A percentile compares a stretch with the other conserved stretches of the same genome.
Evolutionary conservation across 768 basidiomycete species (phyloP).

Genomic region (Suillus weaverae): DNA sequence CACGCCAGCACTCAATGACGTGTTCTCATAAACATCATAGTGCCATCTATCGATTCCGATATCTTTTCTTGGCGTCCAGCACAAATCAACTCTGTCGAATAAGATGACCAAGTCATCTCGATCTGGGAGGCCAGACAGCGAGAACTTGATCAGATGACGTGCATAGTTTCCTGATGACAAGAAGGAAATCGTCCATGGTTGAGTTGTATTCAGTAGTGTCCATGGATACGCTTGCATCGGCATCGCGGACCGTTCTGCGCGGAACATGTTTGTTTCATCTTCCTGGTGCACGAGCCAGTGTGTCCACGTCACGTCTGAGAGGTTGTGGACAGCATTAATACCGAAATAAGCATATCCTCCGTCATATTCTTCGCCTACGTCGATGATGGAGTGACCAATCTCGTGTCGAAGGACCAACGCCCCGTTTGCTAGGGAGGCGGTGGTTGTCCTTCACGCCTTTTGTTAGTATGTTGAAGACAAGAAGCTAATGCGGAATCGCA

Average conservation of each 20-base stretch:
- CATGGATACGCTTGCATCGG: conserved; percentile 76
- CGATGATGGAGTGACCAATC: conserved; percentile 77
- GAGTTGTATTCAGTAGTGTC: conserved; percentile 63
- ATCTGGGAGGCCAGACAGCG: conserved; percentile 67
- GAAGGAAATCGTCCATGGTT: conserved; percentile 62
- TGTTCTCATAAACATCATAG: conserved; percentile 56
- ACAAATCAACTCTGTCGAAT: conserved; percentile 60
- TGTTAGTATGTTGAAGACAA: neutral
- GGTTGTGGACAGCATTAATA: conserved; percentile 55
- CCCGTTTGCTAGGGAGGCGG: conserved; percentile 72
- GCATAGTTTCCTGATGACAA: conserved; percentile 62
- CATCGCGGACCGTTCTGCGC: conserved; percentile 71
- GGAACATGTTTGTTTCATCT: conserved; percentile 23
- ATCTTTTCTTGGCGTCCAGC: conserved; percentile 49
- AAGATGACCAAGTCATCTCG: conserved; percentile 52
- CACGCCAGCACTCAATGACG: conserved; percentile 44
- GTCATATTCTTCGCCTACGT: conserved; percentile 83
- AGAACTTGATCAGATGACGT: conserved; percentile 65
- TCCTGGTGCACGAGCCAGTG: conserved; percentile 61
- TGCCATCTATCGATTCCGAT: conserved; percentile 77
- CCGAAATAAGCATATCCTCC: conserved; percentile 76
- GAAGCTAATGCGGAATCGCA: conserved; percentile 2
- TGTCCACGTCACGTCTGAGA: conserved; percentile 55
- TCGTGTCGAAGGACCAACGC: conserved; percentile 77
- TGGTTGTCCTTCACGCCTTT: conserved; percentile 55